phyloP scores from a whole-genome alignment of 164 flowering plant genomes.

The Tetrastigma voinierianum region DNA sequence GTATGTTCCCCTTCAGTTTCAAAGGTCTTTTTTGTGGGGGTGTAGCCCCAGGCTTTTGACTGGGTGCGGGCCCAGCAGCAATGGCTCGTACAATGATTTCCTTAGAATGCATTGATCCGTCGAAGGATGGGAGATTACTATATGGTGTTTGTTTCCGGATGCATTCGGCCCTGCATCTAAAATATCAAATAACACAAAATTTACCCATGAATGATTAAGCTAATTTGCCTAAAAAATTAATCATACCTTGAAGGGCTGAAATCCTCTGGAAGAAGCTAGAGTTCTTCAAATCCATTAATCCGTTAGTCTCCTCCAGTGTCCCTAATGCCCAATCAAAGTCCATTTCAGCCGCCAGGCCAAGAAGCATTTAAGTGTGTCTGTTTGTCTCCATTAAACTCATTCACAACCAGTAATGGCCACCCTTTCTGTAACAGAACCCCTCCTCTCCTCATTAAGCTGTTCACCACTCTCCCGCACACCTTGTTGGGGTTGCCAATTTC shows the following conservation, averaged over 20 bases:
- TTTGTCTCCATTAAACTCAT: conserved; percentile 89
- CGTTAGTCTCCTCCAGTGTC: conserved; percentile 68
- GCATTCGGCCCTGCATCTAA: conserved; percentile 77
- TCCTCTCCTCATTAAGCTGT: conserved; percentile 28
- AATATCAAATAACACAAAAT: too few relatives aligned
- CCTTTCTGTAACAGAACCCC: conserved; percentile 33
- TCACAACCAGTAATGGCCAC: conserved; percentile 59
- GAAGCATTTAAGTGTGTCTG: conserved; percentile 71
- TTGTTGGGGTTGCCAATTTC: conserved; percentile 59
- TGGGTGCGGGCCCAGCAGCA: conserved; percentile 64
- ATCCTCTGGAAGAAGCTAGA: conserved; percentile 46
- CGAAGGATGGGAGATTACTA: conserved; percentile 60
- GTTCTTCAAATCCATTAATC: conserved; percentile 54
- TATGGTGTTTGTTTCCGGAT: conserved; percentile 24
- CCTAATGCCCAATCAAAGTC: conserved; percentile 86
- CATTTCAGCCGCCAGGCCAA: conserved; percentile 65
- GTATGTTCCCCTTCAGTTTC: conserved; percentile 43
- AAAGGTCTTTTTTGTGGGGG: conserved; percentile 34
- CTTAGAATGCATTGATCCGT: conserved; percentile 59
- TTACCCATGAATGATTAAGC: too few relatives aligned
- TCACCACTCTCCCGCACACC: conserved; percentile 43
- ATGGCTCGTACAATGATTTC: conserved; percentile 31
- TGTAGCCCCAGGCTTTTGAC: conserved; percentile 57
- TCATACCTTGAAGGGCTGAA: conserved; percentile 57
- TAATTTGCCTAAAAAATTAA: too few relatives aligned